phyloP scores from a whole-genome alignment of 441 rosid species.

The Erodium chrysanthum region DNA sequence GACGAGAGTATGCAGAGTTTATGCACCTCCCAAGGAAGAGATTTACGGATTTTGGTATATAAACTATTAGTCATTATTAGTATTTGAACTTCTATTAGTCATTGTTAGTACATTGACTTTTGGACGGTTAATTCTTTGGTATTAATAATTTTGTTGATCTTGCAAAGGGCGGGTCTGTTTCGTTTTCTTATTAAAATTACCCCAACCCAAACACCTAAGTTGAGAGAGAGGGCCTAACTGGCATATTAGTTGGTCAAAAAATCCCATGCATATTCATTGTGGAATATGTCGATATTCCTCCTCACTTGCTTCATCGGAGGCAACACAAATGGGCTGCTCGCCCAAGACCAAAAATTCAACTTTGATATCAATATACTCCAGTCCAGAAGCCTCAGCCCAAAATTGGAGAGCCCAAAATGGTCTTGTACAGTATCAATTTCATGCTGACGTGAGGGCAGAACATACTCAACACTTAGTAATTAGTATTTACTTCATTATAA shows the following conservation, averaged over 20 bases:
- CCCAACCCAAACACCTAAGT: not conserved
- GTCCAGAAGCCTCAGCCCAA: not conserved
- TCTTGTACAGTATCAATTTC: not conserved
- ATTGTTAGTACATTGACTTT: not conserved
- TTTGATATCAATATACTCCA: not conserved
- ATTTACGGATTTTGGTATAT: slow-evolving; percentile 69
- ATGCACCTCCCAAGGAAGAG: slow-evolving; percentile 83
- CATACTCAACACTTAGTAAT: not conserved
- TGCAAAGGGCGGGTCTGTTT: not conserved
- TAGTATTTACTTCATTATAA: not conserved
- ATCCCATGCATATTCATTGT: not conserved
- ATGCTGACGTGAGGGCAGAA: not conserved
- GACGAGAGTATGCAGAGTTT: slow-evolving; percentile 84
- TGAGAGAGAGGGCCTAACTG: not conserved
- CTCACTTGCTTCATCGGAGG: not conserved
- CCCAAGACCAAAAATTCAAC: not conserved
- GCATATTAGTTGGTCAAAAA: not conserved
- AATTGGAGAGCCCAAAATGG: not conserved
- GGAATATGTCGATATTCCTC: not conserved
- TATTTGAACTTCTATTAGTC: not conserved
- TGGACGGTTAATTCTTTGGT: not conserved
- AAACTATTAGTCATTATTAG: not conserved
- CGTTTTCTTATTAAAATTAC: not conserved
- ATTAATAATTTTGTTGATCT: slow-evolving; percentile 6
- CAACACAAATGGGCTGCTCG: not conserved